A percentile compares a stretch with the other conserved stretches of the same genome.
These are phyloP conservation scores for Dictyostelium purpureum DNA, from an alignment of 78 protist genomes.

Conservation along the genomic window DNA sequence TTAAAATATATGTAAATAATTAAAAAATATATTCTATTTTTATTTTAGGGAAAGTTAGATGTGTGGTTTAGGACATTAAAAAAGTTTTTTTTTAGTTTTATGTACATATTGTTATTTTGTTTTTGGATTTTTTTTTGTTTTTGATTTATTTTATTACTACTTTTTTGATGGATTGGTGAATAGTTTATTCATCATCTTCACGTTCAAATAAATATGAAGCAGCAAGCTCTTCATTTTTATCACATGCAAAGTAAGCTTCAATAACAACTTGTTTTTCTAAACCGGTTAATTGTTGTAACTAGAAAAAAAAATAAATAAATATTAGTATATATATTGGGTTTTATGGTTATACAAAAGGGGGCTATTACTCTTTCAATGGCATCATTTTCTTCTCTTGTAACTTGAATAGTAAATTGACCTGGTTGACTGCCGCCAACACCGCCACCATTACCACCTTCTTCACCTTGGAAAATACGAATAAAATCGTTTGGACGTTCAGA, in stretches of 20 bases:
- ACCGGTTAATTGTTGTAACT: constrained; percentile 89
- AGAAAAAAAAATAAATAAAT: not conserved
- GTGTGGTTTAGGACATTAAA: too few species aligned
- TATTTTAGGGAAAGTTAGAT: too few species aligned
- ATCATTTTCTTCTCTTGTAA: constrained; percentile 89
- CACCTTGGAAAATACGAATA: constrained; percentile 73
- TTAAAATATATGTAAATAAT: too few species aligned
- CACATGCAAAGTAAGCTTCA: constrained; percentile 95
- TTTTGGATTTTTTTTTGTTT: too few species aligned
- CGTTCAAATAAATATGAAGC: constrained; percentile 92
- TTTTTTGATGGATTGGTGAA: too few species aligned
- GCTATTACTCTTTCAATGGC: constrained; percentile 90
- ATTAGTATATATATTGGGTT: not conserved
- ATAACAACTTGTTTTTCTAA: constrained; percentile 74
- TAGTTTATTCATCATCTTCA: constrained; percentile 54
- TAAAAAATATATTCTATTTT: too few species aligned
- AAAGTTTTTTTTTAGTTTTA: too few species aligned
- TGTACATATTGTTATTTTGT: too few species aligned
- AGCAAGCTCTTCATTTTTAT: constrained; percentile 91
- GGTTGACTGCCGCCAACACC: not conserved
- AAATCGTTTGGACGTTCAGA: constrained; percentile 87
- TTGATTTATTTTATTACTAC: too few species aligned
- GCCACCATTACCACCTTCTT: constrained; percentile 11
- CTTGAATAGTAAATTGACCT: constrained; percentile 44
- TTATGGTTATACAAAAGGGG: not conserved